These are phyloP conservation scores for Coriaria nepalensis DNA, from an alignment of 306 rosid genomes.

Conservation along the genomic window DNA sequence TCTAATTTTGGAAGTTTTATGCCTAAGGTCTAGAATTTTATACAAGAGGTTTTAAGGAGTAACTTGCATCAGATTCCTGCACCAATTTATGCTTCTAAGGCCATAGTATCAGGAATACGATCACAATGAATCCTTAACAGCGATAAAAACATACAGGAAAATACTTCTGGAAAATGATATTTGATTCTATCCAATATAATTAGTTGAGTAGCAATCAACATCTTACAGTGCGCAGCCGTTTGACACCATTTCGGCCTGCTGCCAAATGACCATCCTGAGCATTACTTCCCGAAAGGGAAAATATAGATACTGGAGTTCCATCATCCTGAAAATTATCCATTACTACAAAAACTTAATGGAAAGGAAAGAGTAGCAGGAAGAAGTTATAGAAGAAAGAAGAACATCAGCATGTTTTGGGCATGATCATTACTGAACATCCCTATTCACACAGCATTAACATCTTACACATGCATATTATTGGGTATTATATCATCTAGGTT, in stretches of 20 bases:
- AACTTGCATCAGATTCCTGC: no score
- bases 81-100: no score
- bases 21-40: background rate
- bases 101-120: no score
- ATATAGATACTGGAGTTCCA: constrained; percentile 76
- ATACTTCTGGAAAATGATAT: background rate
- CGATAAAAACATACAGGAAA: background rate
- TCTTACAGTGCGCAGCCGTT: constrained; percentile 75
- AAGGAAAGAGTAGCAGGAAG: background rate
- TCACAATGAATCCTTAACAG: no score
- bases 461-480: no score
- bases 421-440: no score
- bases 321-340: constrained; percentile 49
- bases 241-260: constrained; percentile 92
- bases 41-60: no score
- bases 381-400: background rate
- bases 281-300: constrained; percentile 72
- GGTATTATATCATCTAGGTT: no score
- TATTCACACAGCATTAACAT: no score
- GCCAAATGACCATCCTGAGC: constrained; percentile 87
- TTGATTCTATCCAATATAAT: background rate
- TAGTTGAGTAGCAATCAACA: background rate
- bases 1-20: background rate
- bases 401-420: background rate
- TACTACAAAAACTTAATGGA: constrained; percentile 2